Evolutionary conservation across 2,329 filamentous ascomycete species (phyloP), one percentile per base, ranked within the genome.

Genomic region (Hortaea werneckii): DNA sequence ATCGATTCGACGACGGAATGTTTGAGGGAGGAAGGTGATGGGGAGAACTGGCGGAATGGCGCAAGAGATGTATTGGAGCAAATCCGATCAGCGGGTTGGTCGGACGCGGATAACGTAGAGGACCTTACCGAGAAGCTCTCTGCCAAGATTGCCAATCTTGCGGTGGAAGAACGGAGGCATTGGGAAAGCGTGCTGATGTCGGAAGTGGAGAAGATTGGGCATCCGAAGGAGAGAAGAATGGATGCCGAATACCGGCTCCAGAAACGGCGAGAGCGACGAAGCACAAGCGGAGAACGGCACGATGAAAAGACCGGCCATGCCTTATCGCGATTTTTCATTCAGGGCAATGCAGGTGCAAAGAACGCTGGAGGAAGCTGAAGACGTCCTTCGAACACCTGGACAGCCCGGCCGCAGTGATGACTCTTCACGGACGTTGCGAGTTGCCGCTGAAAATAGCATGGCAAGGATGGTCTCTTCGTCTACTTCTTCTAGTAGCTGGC

Each of bases 301-400:
- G 13, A 4, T 39, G 37, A 8, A 13, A 39, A 39, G 10, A 13
- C 37, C 37, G 9, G 2, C 9, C 10, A 69, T 75, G 67, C 71
- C 71, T 27, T 55, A 62, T 11, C 62, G 72, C 47, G 67, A 70
- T 43, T 63, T 60, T 11, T 67, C 68, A 3, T 73, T 66, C 30
- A 61, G 68, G 47, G 73, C 72, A 3, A 68, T 69, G 3, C 66
- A 69, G 42, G 72, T 76, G 37, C 68, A 67, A 42, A 66, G 72
- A 7, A 59, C 62, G 26, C 54, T 75, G 6, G 72, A 74, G 57
- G 73, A 75, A 55, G 53, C 52, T 1, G 56, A 58, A 39, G 43
- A 28, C 32, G 39, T 50, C 32, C 45, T 48, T 27, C 32, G 32
- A 29, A 29, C 10, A 27, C 40, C 20, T 3, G 20, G 8, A 8